Evolutionary conservation across 306 rosid genomes (phyloP), one percentile per base, ranked within the genome.

Genomic region (Lablab purpureus): DNA sequence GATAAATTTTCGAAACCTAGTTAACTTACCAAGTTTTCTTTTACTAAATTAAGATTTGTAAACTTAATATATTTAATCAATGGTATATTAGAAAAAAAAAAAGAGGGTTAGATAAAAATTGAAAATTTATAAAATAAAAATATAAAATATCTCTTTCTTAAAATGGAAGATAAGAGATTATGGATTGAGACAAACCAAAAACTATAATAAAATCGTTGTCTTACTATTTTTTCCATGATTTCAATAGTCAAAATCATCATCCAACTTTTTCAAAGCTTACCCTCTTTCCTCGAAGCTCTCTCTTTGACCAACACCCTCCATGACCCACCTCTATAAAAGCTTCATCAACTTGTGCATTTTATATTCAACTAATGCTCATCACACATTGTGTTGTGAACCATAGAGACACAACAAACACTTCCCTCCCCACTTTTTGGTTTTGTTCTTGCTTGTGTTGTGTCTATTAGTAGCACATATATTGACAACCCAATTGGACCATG

Each of bases 241-340:
- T 70, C 52, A 41, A 10, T 36, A 72, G 80, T 83, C 83, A 83
- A 65, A 55, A 54, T 8, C n/a, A 47, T 18, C 28, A 0, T 13
- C 4, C 49, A 27, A 1, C 8, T 67, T 70, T 66, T 77, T 78
- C 86, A 64, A 59, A 75, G 18, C 75, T 18, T 43, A 5, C 17
- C 75, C 76, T 18, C 84, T 77, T 88, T 87, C 90, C 79, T 0
- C 47, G 91, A 87, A 88, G 69, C 43, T 59, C 69, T 75, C 55
- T 55, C 49, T 76, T 80, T 75, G 78, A 70, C 86, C 67, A 73
- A 82, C 72, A 79, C 27, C 22, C 15, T 50, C n/a, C 10, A 8
- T 54, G 46, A 25, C 30, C 32, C 83, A 62, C 63, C 79, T 58
- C 70, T 85, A 80, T 75, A 84, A 86, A 73, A 59, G 10, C 75